Evolutionary conservation across 2,329 filamentous ascomycete genomes (phyloP), one percentile per base, ranked within the genome.

Genomic region (Colletotrichum lini): DNA sequence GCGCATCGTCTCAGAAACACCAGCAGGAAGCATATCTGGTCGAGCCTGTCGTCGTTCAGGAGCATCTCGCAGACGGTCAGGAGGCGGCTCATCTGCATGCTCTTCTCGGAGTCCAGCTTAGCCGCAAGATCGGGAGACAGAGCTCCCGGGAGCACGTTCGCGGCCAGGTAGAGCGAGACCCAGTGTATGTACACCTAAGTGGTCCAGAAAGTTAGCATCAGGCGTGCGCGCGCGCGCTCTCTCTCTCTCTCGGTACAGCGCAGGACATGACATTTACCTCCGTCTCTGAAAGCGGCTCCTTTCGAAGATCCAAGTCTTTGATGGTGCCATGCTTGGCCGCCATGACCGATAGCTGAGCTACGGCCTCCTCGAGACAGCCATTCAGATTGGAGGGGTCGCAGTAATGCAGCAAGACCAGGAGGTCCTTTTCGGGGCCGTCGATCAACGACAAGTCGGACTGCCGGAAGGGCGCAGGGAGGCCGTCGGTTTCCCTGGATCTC

Each of bases 31-130:
- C 73, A 75, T 0, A 56, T 56, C 35, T 75, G 74, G 21, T 74
- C 74, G 40, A 67, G 62, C 9, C 73, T 63, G 2, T 30, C 52
- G 7, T 74, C 73, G 3, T 42, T 26, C 26, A 73, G 38, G 2
- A 75, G 63, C 67, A 73, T 74, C 44, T 74, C 73, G 42, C 67
- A 62, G 30, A 72, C 26, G 16, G 73, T 73, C 3, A 75, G 4
- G 0, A 75, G 66, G 47, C 73, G 73, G 38, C 52, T 59, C 65
- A 71, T 61, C 56, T 72, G 67, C 3, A 67, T 35, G 35, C 47
- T 12, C 18, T 38, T 54, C 66, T 73, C 73, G 38, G 62, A 59
- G 8, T 64, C 61, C 16, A 74, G 23, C 49, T 60, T 58, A n/a
- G 58, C 38, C 13, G 53, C 16, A 18, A 54, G 60, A 13, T 38